Conservation (phyloP, 2,329 filamentous ascomycete genomes). For the Cladosporium colombiae region DNA sequence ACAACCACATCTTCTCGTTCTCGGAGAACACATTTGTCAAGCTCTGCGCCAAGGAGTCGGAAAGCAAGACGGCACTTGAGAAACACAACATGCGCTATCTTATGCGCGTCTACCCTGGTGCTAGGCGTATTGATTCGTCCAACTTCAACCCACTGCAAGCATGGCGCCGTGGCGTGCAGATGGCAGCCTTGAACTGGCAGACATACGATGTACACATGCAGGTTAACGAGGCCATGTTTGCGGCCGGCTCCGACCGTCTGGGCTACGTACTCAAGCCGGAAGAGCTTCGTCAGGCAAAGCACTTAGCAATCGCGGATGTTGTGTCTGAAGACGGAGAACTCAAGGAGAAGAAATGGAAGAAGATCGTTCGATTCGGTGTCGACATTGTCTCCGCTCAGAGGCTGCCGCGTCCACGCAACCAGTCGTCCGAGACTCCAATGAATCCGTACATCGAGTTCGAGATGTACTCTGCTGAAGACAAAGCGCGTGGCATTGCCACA, state of each 20-base stretch:
- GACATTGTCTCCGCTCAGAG: constrained; percentile 93
- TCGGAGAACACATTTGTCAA: constrained; percentile 85
- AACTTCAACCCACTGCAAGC: constrained; percentile 94
- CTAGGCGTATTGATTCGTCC: constrained; percentile 76
- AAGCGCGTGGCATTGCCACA: constrained; percentile 70
- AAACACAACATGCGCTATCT: constrained; percentile 89
- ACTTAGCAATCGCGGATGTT: constrained; percentile 59
- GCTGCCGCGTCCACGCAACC: constrained; percentile 76
- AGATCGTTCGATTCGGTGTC: constrained; percentile 80
- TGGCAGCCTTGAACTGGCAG: constrained; percentile 98
- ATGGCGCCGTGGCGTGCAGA: constrained; percentile 94
- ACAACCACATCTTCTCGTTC: constrained; percentile 95
- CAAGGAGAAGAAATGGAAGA: constrained; percentile 68
- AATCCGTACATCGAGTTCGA: constrained; percentile 96
- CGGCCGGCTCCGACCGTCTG: constrained; percentile 78
- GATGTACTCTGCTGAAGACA: constrained; percentile 91
- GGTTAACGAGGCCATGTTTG: constrained; percentile 97
- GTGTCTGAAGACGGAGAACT: constrained; percentile 53
- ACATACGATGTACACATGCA: constrained; percentile 96
- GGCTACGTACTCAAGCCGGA: constrained; percentile 94
- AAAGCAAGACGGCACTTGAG: constrained; percentile 75
- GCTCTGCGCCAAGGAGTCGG: constrained; percentile 72
- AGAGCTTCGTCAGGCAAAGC: constrained; percentile 68
- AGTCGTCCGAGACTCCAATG: constrained; percentile 70
- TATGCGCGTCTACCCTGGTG: constrained; percentile 92